Conservation (phyloP, 2,329 filamentous ascomycete genomes). For the Sporothrix mexicana region DNA sequence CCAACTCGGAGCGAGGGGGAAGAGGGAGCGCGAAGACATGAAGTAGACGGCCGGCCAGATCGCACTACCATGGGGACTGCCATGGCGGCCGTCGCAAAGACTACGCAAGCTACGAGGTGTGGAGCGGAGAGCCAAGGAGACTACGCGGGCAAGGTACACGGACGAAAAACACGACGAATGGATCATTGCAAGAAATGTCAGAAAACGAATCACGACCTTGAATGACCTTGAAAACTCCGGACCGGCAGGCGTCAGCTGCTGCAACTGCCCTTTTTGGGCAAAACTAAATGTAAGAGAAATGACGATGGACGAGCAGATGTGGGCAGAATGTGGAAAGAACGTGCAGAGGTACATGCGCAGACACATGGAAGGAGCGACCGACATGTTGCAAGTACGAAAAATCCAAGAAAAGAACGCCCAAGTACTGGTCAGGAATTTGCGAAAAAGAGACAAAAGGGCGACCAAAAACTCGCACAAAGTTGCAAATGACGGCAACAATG, state of each 20-base stretch:
- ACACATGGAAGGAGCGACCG: not conserved
- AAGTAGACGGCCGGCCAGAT: constrained; percentile 32
- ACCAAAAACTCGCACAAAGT: no score
- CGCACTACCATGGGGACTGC: not conserved
- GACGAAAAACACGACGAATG: not conserved
- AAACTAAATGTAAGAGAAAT: constrained; percentile 21
- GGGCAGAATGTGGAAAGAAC: not conserved
- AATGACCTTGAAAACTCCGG: no score
- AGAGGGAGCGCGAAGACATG: constrained; percentile 33
- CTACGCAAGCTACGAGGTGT: no score
- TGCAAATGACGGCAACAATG: not conserved
- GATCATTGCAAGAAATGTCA: not conserved
- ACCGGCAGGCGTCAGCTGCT: not conserved
- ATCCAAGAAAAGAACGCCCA: constrained; percentile 8
- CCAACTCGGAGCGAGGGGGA: not conserved
- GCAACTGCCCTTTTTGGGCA: constrained; percentile 14
- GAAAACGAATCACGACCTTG: no score
- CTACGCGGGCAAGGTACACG: no score
- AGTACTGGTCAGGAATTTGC: no score
- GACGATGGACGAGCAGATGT: not conserved
- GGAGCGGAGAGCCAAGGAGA: not conserved
- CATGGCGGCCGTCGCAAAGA: no score
- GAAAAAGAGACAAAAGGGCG: no score
- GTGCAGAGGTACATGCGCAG: not conserved
- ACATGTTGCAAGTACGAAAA: not conserved